Evolutionary conservation across 2,329 filamentous ascomycete genomes (phyloP), one percentile per base, ranked within the genome.

Genomic region (Sphaerulina populicola): DNA sequence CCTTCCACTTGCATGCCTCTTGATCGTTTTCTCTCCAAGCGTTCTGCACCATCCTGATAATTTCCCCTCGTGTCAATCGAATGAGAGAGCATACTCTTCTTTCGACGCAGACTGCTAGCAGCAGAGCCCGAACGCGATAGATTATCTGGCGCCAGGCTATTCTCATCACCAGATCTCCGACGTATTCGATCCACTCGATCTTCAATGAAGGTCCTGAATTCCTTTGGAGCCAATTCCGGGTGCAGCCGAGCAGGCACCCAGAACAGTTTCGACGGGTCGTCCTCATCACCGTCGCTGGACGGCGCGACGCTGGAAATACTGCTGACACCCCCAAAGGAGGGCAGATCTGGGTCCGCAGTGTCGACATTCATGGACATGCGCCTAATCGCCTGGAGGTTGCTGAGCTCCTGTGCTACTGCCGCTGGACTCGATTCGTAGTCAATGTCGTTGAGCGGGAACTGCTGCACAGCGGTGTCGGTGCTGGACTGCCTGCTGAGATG

Each of bases 231-330:
- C 44, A 98, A 75, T 69, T 98, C 93, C 0, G 93, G 93, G 63
- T 98, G 93, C 27, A 98, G 78, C 52, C 89, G 82, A 21, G 93
- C 93, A 4, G 93, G 93, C 5, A 98, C 93, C 93, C 93, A 98
- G 59, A 97, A 86, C 53, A 97, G 72, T 56, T 89, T 80, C 2
- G 90, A 89, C 6, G 88, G 82, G 66, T 97, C 91, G 61, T 89
- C 85, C 66, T 94, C 89, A 62, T 94, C 85, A 56, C 88, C 85
- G 54, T 81, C 79, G 30, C 82, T 58, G 36, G 69, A 80, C 1
- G 87, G 86, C 14, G 86, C 84, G 56, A 84, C 78, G 14, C 84
- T 77, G 2, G 86, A 83, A 71, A 88, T 63, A 9, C 60, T 59
- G 36, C 82, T 71, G 15, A 48, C 39, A 46, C 75, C 75, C 49